Percentiles rank a stretch among this genome's conserved stretches.
phyloP scores from a whole-genome alignment of 257 asterid genomes.

The Primulina eburnea region DNA sequence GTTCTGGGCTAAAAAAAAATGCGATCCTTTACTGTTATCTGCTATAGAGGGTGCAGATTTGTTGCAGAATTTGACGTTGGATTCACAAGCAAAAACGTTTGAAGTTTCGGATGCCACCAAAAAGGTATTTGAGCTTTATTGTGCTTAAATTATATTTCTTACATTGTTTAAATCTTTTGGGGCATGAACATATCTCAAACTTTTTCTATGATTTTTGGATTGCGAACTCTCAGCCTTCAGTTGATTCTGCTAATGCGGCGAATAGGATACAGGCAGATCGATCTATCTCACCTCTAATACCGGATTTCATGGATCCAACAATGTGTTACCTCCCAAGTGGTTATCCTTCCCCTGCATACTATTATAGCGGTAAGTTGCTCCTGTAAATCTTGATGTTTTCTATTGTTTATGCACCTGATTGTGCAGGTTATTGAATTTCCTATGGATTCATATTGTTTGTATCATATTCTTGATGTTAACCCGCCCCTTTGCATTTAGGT shows the following conservation, averaged over 20 bases:
- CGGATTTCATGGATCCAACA: conserved; percentile 50
- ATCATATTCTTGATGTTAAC: background rate
- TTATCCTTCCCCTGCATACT: conserved; percentile 44
- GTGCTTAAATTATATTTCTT: background rate
- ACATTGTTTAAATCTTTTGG: background rate
- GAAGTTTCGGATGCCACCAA: conserved; percentile 48
- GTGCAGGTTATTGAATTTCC: background rate
- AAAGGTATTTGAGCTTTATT: conserved; percentile 30
- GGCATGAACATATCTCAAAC: background rate
- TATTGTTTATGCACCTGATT: background rate
- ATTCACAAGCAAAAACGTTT: conserved; percentile 42
- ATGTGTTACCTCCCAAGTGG: conserved; percentile 45
- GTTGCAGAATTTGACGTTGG: conserved; percentile 63
- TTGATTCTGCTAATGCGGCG: conserved; percentile 30
- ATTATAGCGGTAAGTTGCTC: conserved; percentile 30
- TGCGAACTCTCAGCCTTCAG: conserved; percentile 36
- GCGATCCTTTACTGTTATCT: conserved; percentile 42
- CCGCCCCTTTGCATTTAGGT: background rate
- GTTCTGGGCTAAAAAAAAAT: background rate
- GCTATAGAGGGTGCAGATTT: conserved; percentile 53
- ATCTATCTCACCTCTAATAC: conserved; percentile 41
- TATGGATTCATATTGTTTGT: background rate
- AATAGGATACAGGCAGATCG: conserved; percentile 45
- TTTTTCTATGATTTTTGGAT: background rate
- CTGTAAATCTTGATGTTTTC: background rate